Evolutionary conservation across 2,329 filamentous ascomycete species (phyloP), one percentile per base, ranked within the genome.

Genomic region (Penicillium sp.): DNA sequence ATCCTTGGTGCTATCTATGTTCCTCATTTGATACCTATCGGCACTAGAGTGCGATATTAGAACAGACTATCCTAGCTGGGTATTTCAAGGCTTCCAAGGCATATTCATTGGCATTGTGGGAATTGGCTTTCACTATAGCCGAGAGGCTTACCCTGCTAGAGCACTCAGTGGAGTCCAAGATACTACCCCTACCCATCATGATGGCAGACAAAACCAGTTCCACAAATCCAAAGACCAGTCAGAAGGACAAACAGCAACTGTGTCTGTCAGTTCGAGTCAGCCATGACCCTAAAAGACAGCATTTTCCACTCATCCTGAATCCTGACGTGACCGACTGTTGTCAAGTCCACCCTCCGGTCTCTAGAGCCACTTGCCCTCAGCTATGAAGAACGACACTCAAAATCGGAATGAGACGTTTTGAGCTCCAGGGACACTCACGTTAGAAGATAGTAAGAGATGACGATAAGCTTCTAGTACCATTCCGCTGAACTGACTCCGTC

Each of bases 361-460:
- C 14, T 34, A 13, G 18, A 36, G 7, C 38, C 26, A 16, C 29
- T 10, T 16, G 16, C 16, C 11, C 7, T 29, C 45, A 42, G 46
- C 35, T 16, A 61, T 59, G 61, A 53, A 51, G 36, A 40, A 49
- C 16, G 48, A 58, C 18, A 39, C 52, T 16, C 32, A 51, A 16
- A 43, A 54, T 34, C 44, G 36, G 9, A 54, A 62, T 50, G 60
- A 51, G 44, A 32, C 45, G 29, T 58, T 61, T 23, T 62, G 60
- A 60, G 58, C 61, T 10, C 61, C 61, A 10, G 61, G 61, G 23
- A 63, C 60, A 38, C 56, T 62, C 3, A 38, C 52, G 5, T 36
- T 65, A 7, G 63, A 65, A 51, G 59, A 64, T 43, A 32, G 63
- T 64, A 56, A n/a, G 47, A 36, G 3, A 16, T 11, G 7, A 29